Base-by-base conservation (phyloP, 1,139 yeast species). In the Yamadazyma spencermartinsiae region DNA sequence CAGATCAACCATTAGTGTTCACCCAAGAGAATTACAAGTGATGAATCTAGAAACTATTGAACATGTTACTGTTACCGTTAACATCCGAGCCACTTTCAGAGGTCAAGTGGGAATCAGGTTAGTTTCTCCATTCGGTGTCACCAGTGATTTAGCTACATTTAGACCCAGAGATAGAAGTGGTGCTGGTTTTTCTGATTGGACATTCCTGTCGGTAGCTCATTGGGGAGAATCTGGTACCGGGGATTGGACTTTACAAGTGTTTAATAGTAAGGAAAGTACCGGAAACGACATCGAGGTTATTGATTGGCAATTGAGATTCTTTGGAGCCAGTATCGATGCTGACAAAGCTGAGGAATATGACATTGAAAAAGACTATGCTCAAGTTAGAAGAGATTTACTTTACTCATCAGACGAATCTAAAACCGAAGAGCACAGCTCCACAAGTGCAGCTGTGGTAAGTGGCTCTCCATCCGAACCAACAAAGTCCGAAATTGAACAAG, bases 181-280 rank as follows among this genome's bases (percentile, higher is more conserved):
- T 2, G 67, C 58, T 1, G 96, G 97, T 0, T 85, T 87, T 49
- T 54, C 56, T 8, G 72, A 84, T 48, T 94, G 99, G 99, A 86
- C 89, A 1, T 92, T 92, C 55, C 88, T 90, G 89, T 79, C 94
- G n/a, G 98, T 94, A 16, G 98, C 96, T 2, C 98, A 92, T 59
- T 92, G 98, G 98, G 97, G 96, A 25, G 97, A 89, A 57, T 45
- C 60, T 1, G 94, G 94, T 2, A 61, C 63, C 23, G 99, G 99
- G 9, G 80, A 78, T 12, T 94, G 98, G 98, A 79, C 65, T 25
- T 55, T 92, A 18, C 78, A 74, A 49, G 90, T 90, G 1, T 64
- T 65, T 42, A 54, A 57, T 7, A 54, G 53, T 19, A 51, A 50
- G 10, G 42, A 44, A 12, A 41, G 51, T 20, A 35, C 43, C 5